phyloP scores from a whole-genome alignment of 495 filamentous ascomycete genomes.

The Lophiotrema nucula region DNA sequence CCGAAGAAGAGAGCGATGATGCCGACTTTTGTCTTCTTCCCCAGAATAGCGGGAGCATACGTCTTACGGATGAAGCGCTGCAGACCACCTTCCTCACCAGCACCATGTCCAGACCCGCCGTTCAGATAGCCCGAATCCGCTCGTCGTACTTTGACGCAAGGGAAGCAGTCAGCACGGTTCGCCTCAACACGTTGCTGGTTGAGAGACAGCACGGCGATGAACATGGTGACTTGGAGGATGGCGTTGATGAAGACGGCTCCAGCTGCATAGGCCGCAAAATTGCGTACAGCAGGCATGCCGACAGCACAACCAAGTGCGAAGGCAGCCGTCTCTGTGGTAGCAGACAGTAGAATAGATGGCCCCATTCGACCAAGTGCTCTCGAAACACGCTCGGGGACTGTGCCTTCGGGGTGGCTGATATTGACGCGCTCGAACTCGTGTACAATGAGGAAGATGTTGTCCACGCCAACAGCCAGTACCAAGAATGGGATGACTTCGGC shows the following conservation, averaged over 20 bases:
- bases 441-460: constrained; percentile 98
- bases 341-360: constrained; percentile 93
- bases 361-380: constrained; percentile 90
- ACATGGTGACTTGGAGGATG: constrained; percentile 91
- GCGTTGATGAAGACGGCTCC: constrained; percentile 97
- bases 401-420: constrained; percentile 78
- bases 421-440: constrained; percentile 97
- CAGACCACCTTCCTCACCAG: constrained; percentile 75
- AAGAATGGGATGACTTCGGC: constrained; percentile 98
- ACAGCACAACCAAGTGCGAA: constrained; percentile 92
- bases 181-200: constrained; percentile 87
- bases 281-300: constrained; percentile 94
- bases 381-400: constrained; percentile 79
- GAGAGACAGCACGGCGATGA: constrained; percentile 82
- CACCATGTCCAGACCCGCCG: constrained; percentile 56
- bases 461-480: constrained; percentile 91
- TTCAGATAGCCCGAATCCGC: constrained; percentile 54
- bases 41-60: constrained; percentile 80
- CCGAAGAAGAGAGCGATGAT: constrained; percentile 80
- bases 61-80: constrained; percentile 82
- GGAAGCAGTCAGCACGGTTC: constrained; percentile 87
- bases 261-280: constrained; percentile 94
- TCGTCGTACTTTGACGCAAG: constrained; percentile 74
- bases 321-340: constrained; percentile 85
- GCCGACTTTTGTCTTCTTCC: constrained; percentile 70